A percentile compares a stretch with the other conserved stretches of the same genome.
phyloP scores from a whole-genome alignment of 768 basidiomycete genomes.

The Leccinum longicurvipes region DNA sequence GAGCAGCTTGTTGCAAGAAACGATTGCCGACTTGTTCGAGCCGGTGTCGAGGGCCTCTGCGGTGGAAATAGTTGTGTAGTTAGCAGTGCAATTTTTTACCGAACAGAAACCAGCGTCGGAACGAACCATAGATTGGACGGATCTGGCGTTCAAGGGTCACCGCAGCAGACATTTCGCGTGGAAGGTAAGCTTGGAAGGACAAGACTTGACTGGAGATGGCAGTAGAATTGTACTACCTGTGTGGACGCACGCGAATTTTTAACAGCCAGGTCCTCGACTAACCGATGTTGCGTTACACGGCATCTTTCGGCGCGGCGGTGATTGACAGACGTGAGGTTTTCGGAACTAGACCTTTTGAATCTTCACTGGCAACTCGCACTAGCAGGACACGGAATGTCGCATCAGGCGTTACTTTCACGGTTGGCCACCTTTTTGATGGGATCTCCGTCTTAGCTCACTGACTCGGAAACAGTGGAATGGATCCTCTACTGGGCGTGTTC shows the following conservation, averaged over 20 bases:
- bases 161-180: constrained; percentile 42
- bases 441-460: neutral
- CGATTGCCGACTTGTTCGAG: constrained; percentile 82
- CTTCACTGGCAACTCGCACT: constrained; percentile 1
- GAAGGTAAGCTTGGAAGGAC: neutral
- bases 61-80: neutral
- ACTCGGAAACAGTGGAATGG: constrained; percentile 47
- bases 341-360: neutral
- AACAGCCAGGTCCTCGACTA: constrained; percentile 13
- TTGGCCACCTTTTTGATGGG: constrained; percentile 10
- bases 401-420: constrained; percentile 37
- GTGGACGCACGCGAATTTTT: constrained; percentile 23
- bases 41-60: constrained; percentile 83
- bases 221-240: constrained; percentile 2
- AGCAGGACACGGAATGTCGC: constrained; percentile 35
- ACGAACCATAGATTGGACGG: constrained; percentile 78
- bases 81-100: neutral
- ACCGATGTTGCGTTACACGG: constrained; percentile 27
- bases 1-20: constrained; percentile 81
- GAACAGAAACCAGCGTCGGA: neutral
- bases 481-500: constrained; percentile 72
- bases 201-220: neutral
- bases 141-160: constrained; percentile 76
- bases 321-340: constrained; percentile 9
- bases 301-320: constrained; percentile 21